Evolutionary conservation across 768 basidiomycete species (phyloP).

Genomic region (Leccinum obscurum): DNA sequence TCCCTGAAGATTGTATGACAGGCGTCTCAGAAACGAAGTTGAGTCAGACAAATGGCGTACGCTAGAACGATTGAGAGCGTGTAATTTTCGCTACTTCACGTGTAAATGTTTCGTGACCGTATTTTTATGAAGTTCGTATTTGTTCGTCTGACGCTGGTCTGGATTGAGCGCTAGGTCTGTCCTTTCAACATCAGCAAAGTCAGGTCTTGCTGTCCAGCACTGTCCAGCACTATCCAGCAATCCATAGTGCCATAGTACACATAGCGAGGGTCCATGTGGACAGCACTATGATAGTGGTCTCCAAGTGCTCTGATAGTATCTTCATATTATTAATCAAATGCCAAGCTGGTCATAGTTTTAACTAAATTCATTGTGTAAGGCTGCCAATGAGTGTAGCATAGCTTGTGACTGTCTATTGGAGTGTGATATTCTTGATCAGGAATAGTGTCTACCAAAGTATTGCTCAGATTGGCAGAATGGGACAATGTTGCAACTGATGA

Average conservation of each 20-base stretch:
- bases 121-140: slow-evolving; percentile 31
- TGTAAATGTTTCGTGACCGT: slow-evolving; percentile 21
- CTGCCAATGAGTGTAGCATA: not conserved
- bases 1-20: slow-evolving; percentile 4
- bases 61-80: not conserved
- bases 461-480: too few relatives aligned
- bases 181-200: not conserved
- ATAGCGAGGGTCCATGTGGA: not conserved
- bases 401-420: too few relatives aligned
- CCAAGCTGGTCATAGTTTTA: not conserved
- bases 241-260: not conserved
- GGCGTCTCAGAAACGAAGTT: slow-evolving; percentile 33
- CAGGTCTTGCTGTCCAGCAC: not conserved
- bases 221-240: not conserved
- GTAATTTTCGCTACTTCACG: slow-evolving; percentile 1
- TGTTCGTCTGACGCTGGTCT: not conserved
- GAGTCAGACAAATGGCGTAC: not conserved
- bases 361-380: not conserved
- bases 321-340: not conserved
- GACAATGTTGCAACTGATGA: too few relatives aligned
- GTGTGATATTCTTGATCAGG: too few relatives aligned
- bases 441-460: too few relatives aligned
- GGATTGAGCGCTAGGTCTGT: not conserved
- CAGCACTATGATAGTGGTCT: not conserved
- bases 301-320: not conserved